Conservation (phyloP, 148 eudicot genomes). For the Salicornia ramosissima region DNA sequence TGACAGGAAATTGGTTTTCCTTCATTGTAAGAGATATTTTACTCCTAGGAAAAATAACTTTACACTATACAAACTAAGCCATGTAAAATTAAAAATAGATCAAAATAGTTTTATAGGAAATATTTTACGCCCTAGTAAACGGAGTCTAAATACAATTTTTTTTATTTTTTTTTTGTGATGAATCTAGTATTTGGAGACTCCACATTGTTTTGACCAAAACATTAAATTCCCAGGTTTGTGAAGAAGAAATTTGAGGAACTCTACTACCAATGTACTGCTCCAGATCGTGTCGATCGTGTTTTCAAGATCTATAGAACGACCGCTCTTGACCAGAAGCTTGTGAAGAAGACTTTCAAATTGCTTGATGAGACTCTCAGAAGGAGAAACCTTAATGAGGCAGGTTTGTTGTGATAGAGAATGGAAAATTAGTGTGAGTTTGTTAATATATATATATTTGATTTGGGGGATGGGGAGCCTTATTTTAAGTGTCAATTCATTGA, state of each 20-base stretch:
- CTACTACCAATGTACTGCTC: conserved; percentile 83
- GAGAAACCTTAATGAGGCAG: conserved; percentile 90
- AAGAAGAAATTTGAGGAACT: conserved; percentile 97
- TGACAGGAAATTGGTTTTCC: no score
- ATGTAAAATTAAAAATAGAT: no score
- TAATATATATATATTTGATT: conserved; percentile 12
- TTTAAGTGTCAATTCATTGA: conserved; percentile 11
- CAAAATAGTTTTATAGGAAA: no score
- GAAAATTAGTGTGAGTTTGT: conserved; percentile 21
- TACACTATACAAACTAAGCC: no score
- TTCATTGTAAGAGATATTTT: no score
- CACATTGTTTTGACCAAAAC: neutral
- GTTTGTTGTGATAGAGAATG: conserved; percentile 53
- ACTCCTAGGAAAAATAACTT: no score
- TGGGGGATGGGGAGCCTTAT: conserved; percentile 9
- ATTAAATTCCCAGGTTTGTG: conserved; percentile 52
- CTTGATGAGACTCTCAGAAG: conserved; percentile 94
- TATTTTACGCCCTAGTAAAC: no score
- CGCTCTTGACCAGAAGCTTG: conserved; percentile 92
- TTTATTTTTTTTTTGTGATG: no score
- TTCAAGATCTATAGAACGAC: conserved; percentile 95
- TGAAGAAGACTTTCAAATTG: conserved; percentile 92
- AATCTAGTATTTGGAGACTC: conserved; percentile 3
- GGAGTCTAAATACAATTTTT: no score
- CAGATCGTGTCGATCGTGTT: conserved; percentile 84